Evolutionary conservation across 2,329 filamentous ascomycete genomes (phyloP), one percentile per base, ranked within the genome.

Genomic region (Fusarium redolens): DNA sequence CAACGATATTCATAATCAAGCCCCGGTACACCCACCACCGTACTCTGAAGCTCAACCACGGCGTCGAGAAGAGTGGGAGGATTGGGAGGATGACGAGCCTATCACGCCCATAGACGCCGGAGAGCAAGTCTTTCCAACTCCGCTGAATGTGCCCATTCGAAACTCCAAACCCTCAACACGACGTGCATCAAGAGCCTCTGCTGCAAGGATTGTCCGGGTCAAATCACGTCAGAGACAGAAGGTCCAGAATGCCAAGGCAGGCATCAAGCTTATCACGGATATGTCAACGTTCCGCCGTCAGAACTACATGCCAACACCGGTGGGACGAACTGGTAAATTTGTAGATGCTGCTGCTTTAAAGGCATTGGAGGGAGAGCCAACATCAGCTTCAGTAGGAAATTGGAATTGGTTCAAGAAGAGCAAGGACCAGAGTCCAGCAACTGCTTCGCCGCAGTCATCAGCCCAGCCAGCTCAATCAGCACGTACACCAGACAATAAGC

Each of bases 201-300:
- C 80, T 5, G 81, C 82, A 33, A 86, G 81, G 61, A 77, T 86
- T 35, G 81, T 79, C 48, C 83, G 87, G 13, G 78, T 87, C 28
- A 91, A 87, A 77, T 92, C 91, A 7, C 87, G 87, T 61, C 86
- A 87, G 35, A 85, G 90, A 58, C 90, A 92, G 76, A 89, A 88
- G 75, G 85, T 86, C 28, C 85, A 91, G 77, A 89, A 91, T 79
- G 85, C 86, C 62, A 86, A 87, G 81, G 88, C 88, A 13, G 90
- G 90, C 17, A 92, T 93, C 77, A 91, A 85, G 71, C 80, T 94
- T 25, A 90, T 93, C 71, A 95, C 92, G 4, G 91, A 91, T 77
- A 91, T 93, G 84, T 84, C 89, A 68, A 83, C 80, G 68, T 85
- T 85, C 78, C 88, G 82, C 31, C 83, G 83, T 33, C 81, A 79